Conservation (phyloP, 2,329 filamentous ascomycete genomes). For the Monilinia fructicola region DNA sequence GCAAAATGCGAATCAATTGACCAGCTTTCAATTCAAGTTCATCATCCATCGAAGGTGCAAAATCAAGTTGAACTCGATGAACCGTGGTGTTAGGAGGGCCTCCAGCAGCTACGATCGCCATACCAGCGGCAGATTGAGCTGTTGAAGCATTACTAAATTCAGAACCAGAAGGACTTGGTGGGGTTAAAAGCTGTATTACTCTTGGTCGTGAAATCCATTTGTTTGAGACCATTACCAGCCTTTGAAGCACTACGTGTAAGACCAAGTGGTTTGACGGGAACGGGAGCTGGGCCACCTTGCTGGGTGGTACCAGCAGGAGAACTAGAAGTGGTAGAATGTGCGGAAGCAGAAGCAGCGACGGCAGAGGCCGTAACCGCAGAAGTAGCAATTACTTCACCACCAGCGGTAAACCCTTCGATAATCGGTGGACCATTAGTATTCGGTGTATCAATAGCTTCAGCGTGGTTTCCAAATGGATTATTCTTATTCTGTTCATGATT, state of each 20-base stretch:
- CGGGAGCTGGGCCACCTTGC: constrained; percentile 33
- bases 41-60: constrained; percentile 87
- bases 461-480: constrained; percentile 71
- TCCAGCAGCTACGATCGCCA: constrained; percentile 61
- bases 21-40: constrained; percentile 81
- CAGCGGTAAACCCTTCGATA: constrained; percentile 43
- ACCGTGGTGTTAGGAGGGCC: constrained; percentile 64
- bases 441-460: constrained; percentile 49
- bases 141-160: constrained; percentile 61
- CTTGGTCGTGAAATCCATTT: constrained; percentile 53
- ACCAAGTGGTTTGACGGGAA: neutral
- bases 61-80: constrained; percentile 91
- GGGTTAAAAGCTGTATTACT: constrained; percentile 42
- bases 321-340: constrained; percentile 26
- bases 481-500: constrained; percentile 51
- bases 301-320: constrained; percentile 23
- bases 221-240: constrained; percentile 52
- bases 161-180: constrained; percentile 61
- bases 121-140: constrained; percentile 50
- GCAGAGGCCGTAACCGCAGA: constrained; percentile 27
- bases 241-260: constrained; percentile 57
- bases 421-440: constrained; percentile 46
- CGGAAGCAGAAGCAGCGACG: constrained; percentile 28
- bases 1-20: constrained; percentile 81
- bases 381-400: constrained; percentile 43